These are phyloP conservation scores for Ceratobasidium sp. DNA, from an alignment of 1,284 basidiomycete species.

Conservation along the genomic window DNA sequence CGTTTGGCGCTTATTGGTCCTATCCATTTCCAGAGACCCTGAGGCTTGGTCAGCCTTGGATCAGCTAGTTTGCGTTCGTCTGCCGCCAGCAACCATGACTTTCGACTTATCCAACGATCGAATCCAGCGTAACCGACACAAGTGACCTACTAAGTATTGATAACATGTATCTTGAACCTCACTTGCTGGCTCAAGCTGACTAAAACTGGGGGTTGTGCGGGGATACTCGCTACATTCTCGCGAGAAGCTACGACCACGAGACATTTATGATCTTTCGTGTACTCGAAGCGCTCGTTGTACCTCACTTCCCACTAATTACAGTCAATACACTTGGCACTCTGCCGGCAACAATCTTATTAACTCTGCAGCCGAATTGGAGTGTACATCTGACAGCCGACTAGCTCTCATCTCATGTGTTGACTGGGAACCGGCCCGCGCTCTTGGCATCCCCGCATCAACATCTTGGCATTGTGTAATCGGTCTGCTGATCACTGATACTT, in stretches of 20 bases:
- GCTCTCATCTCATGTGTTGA: neutral
- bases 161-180: too few species aligned
- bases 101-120: neutral
- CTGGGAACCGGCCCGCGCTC: neutral
- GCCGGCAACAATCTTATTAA: neutral
- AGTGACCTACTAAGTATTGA: neutral
- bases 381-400: neutral
- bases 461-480: neutral
- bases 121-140: neutral
- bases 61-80: too few species aligned
- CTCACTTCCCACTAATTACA: neutral
- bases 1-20: neutral
- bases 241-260: slow-evolving; percentile 7
- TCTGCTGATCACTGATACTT: neutral
- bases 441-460: neutral
- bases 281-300: neutral
- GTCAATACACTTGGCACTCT: neutral
- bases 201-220: too few species aligned
- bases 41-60: too few species aligned
- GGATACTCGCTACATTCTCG: neutral
- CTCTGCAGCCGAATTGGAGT: neutral
- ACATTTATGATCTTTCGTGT: neutral
- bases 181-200: too few species aligned
- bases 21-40: too few species aligned
- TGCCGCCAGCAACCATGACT: neutral